Conservation (phyloP, 177 flowering plant genomes). For the Vitis hybrid region DNA sequence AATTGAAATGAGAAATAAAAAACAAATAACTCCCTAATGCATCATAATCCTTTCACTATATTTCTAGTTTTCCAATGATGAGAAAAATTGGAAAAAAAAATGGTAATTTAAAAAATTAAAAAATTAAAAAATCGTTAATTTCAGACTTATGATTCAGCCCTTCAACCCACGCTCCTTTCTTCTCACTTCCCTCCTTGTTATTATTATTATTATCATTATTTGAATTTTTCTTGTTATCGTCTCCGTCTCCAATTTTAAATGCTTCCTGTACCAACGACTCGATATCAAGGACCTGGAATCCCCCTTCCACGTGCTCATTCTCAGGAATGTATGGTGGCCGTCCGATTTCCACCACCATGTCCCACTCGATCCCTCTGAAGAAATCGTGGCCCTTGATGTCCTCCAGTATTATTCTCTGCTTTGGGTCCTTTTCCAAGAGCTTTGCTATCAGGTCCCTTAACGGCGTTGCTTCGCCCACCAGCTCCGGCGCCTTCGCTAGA, state of each 20-base stretch:
- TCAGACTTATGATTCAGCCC: conserved; percentile 24
- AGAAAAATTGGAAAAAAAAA: neutral
- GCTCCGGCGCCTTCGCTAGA: conserved; percentile 47
- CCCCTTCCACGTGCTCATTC: conserved; percentile 24
- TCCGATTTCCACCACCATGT: conserved; percentile 34
- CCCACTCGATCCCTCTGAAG: conserved; percentile 72
- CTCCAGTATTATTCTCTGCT: conserved; percentile 43
- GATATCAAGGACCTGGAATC: conserved; percentile 48
- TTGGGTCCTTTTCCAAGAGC: conserved; percentile 68
- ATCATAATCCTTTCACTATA: neutral
- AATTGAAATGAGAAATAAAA: too few species aligned
- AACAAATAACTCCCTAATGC: too few species aligned
- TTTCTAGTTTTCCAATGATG: neutral
- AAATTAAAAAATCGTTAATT: conserved; percentile 26
- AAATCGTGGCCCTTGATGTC: conserved; percentile 73
- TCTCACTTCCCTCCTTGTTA: neutral
- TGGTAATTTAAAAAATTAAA: conserved; percentile 28
- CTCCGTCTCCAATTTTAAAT: conserved; percentile 25
- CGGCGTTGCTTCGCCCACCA: conserved; percentile 70
- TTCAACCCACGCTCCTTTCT: conserved; percentile 24
- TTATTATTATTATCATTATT: neutral
- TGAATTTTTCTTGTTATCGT: conserved; percentile 1
- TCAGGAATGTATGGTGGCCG: conserved; percentile 78
- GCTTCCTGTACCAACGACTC: conserved; percentile 50
- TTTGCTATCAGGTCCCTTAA: conserved; percentile 67